phyloP scores from a whole-genome alignment of 1,284 basidiomycete species.

The Cryptococcus hybrid region DNA sequence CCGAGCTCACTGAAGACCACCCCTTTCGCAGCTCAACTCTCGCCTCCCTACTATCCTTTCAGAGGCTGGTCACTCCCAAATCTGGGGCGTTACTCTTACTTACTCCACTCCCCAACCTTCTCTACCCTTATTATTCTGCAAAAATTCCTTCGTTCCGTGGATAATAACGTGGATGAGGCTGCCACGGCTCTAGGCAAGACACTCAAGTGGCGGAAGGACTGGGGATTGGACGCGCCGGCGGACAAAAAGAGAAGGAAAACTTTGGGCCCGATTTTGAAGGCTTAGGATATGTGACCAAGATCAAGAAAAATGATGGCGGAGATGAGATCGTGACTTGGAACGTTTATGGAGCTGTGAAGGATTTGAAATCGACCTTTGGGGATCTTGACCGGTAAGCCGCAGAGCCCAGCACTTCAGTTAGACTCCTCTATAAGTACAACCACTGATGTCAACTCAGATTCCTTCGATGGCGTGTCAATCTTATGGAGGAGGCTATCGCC shows the following conservation, averaged over 20 bases:
- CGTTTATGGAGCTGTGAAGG: slow-evolving; percentile 25
- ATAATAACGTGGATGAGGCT: slow-evolving; percentile 16
- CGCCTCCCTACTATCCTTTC: slow-evolving; percentile 16
- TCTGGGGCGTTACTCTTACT: slow-evolving; percentile 28
- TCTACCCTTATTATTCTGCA: neutral
- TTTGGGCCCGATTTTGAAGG: slow-evolving; percentile 18
- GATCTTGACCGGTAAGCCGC: slow-evolving; percentile 19
- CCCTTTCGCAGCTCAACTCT: slow-evolving; percentile 13
- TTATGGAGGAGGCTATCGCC: slow-evolving; percentile 23
- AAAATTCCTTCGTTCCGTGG: slow-evolving; percentile 25
- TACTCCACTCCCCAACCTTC: slow-evolving; percentile 1
- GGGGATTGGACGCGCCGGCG: slow-evolving; percentile 15
- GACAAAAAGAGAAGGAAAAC: slow-evolving; percentile 1
- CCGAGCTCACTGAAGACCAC: no score
- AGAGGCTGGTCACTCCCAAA: slow-evolving; percentile 15
- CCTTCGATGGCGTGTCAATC: slow-evolving; percentile 26
- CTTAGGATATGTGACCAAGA: slow-evolving; percentile 24
- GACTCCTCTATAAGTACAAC: neutral
- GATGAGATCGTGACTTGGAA: slow-evolving; percentile 28
- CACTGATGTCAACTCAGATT: slow-evolving; percentile 11
- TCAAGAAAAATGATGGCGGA: slow-evolving; percentile 5
- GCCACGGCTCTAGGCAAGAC: slow-evolving; percentile 16
- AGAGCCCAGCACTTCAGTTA: neutral
- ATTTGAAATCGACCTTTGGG: slow-evolving; percentile 24
- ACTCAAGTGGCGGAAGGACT: slow-evolving; percentile 26